These are phyloP conservation scores for Amauroascus niger DNA, from an alignment of 2,329 filamentous ascomycete species.

Conservation along the genomic window DNA sequence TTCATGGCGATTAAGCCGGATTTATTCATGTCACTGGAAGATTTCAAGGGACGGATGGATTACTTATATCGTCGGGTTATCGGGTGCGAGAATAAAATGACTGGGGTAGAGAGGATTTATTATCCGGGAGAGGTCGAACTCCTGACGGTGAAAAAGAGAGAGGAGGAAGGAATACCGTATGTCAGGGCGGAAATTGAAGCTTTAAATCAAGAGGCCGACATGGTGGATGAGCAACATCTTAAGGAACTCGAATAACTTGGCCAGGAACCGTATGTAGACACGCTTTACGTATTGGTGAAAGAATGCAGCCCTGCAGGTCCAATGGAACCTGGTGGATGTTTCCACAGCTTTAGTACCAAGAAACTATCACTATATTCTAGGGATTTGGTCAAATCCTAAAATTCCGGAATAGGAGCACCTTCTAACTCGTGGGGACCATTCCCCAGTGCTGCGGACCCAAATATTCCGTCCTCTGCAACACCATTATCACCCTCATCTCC, in stretches of 20 bases:
- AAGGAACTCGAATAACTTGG: not conserved
- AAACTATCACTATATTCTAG: not conserved
- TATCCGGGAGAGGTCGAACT: conserved; percentile 51
- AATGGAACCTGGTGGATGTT: no score
- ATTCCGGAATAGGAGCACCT: conserved; percentile 27
- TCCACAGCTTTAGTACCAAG: not conserved
- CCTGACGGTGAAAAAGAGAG: conserved; percentile 36
- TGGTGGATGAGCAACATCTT: conserved; percentile 28
- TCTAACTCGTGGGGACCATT: conserved; percentile 26
- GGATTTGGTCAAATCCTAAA: no score
- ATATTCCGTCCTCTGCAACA: conserved; percentile 23
- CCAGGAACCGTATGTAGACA: not conserved
- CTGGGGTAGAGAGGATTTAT: conserved; percentile 47
- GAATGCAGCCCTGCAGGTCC: no score
- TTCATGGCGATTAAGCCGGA: conserved; percentile 63
- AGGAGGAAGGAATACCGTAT: conserved; percentile 41
- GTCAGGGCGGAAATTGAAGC: conserved; percentile 40
- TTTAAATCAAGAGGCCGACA: conserved; percentile 43
- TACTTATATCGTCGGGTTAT: conserved; percentile 49
- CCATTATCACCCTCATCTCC: conserved; percentile 28
- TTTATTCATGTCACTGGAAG: conserved; percentile 59
- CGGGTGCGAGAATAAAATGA: conserved; percentile 44
- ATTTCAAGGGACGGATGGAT: conserved; percentile 55
- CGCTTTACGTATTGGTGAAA: no score
- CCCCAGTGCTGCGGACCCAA: conserved; percentile 19